Evolutionary conservation across 495 filamentous ascomycete genomes (phyloP), one percentile per base, ranked within the genome.

Genomic region (Cudoniella acicularis): DNA sequence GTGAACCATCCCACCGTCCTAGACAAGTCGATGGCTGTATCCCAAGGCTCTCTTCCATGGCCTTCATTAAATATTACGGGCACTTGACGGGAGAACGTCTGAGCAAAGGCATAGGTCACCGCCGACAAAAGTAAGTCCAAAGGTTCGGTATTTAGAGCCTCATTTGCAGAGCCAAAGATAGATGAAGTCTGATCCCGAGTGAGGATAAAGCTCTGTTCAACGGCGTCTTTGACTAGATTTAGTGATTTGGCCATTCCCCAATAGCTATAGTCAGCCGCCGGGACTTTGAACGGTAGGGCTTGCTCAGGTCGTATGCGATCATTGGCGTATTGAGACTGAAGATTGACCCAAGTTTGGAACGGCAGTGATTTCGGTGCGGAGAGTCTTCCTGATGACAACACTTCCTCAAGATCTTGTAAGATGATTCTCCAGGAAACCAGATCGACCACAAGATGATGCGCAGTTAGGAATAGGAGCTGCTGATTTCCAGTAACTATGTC

Each of bases 401-500:
- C 57, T 18, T 85, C 80, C 59, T 88, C 86, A 47, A 89, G 57
- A 54, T 90, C 87, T 54, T 85, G 77, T 16, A 87, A 73, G 8
- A 90, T 81, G 21, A 87, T 75, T 21, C 80, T 76, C 86, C 85
- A 89, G 0, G 87, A 89, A 10, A 85, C 80, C 27, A 88, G 79
- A 53, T 90, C 87, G 27, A 89, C 77, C 2, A 85, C 83, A 1
- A 88, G 70, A 59, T 88, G 87, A 61, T 89, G 86, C 1, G 80
- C 83, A 8, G 77, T 77, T 66, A 90, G 73, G 25, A 86, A 88
- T 16, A 90, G 59, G 11, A 86, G 64, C 41, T 79, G 76, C 11
- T 36, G 30, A 36, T 36, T 36, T 36, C 30, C 30, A 36, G 30
- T 36, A 36, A 36, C 30, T 36, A 36, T 36, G 30, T 36, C 30